Evolutionary conservation across 805 yeast genomes (phyloP), one percentile per base, ranked within the genome.

Genomic region (Kluyveromyces lactis): DNA sequence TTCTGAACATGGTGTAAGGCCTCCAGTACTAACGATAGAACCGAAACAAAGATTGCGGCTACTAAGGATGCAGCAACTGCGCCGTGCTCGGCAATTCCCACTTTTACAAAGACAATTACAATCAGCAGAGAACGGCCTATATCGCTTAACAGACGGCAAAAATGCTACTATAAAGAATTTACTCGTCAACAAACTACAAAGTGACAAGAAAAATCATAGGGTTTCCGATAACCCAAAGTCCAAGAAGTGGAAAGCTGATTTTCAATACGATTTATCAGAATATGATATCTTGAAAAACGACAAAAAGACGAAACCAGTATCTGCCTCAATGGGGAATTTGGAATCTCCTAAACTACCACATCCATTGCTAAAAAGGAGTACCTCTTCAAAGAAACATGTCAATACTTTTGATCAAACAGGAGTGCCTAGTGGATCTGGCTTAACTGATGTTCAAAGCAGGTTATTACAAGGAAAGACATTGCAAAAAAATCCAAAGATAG

Each of bases 1-100:
- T 8, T 18, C 19, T 6, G 31, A 36, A 18, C 19, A 35, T 10
- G 44, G 38, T 8, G 40, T 28, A n/a, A 48, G 62, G 38, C 64
- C 62, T 6, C 61, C 59, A 2, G 46, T 58, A 18, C 37, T 59
- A 28, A 60, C 62, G 2, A 49, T 59, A 13, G 38, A 55, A 26
- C 64, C 64, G 2, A 31, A 56, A 7, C 61, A 59, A 36, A 41
- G 64, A 27, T 44, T 59, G 36, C 42, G 48, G 33, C 36, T 59
- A 28, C 31, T 59, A 31, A 47, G 59, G 33, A 46, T 49, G 31
- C 56, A 47, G 40, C 64, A 59, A 36, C 35, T 42, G 16, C 45
- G 45, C 18, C 41, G 42, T 18, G 21, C 38, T 13, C 15, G 29
- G n/a, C 33, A 38, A 26, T 34, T 24, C 5, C 37, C 37, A n/a